phyloP scores from a whole-genome alignment of 2,329 filamentous ascomycete species.

The Xylariaceae sp. region DNA sequence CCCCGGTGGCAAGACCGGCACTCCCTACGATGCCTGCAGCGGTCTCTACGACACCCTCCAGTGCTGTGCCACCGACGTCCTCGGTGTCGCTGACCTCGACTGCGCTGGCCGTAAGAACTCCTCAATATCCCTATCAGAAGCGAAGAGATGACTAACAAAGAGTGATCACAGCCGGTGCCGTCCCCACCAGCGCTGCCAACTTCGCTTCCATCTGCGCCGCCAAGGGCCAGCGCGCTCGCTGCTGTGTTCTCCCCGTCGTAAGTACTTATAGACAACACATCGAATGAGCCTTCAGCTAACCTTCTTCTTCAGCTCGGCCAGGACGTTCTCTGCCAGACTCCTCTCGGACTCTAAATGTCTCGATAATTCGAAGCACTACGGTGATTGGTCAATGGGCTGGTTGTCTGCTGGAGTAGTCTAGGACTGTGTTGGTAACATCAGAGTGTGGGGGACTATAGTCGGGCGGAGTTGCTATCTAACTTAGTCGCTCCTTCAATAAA shows the following conservation, averaged over 20 bases:
- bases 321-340: conserved; percentile 32
- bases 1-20: conserved; percentile 16
- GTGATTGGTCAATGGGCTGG: too few species aligned
- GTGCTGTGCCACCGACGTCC: conserved; percentile 61
- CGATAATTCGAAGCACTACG: too few species aligned
- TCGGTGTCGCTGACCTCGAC: conserved; percentile 40
- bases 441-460: too few species aligned
- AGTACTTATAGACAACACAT: conserved; percentile 10
- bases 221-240: conserved; percentile 45
- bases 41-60: conserved; percentile 41
- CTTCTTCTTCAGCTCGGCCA: conserved; percentile 24
- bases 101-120: conserved; percentile 41
- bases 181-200: conserved; percentile 36
- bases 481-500: too few species aligned
- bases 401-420: too few species aligned
- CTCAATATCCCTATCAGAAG: background rate
- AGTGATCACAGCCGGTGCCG: conserved; percentile 25
- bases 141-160: conserved; percentile 1
- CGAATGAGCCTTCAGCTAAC: background rate
- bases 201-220: conserved; percentile 42
- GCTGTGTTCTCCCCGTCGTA: conserved; percentile 46
- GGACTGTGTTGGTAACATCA: too few species aligned
- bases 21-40: conserved; percentile 37
- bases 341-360: conserved; percentile 26
- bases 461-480: too few species aligned